A percentile compares a stretch with the other conserved stretches of the same genome.
phyloP scores from a whole-genome alignment of 2,329 filamentous ascomycete species.

The Cordyceps sp. region DNA sequence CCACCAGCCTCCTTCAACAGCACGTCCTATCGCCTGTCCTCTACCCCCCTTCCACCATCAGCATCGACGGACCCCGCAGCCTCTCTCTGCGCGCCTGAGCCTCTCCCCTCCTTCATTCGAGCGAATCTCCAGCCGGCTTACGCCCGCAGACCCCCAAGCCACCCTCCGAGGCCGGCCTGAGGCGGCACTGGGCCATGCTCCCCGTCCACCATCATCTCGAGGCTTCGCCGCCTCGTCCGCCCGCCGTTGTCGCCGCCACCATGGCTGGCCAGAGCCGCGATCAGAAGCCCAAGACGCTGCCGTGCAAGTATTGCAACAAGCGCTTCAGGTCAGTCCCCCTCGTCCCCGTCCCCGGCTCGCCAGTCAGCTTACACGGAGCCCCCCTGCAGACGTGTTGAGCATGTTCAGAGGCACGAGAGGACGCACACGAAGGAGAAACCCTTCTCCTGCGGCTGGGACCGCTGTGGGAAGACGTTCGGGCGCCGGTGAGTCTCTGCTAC shows the following conservation, averaged over 20 bases:
- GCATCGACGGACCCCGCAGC: no score
- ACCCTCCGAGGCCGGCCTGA: no score
- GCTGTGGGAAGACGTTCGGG: constrained; percentile 46
- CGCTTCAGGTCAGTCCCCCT: constrained; percentile 35
- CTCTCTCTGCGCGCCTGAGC: no score
- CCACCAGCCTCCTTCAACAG: no score
- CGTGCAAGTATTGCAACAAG: constrained; percentile 47
- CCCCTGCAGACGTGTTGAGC: constrained; percentile 38
- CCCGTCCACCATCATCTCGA: constrained; percentile 37
- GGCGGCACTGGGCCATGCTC: constrained; percentile 35
- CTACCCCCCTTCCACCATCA: no score
- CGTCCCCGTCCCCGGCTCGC: constrained; percentile 1
- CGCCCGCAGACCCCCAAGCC: no score
- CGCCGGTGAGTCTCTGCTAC: constrained; percentile 45
- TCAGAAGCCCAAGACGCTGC: constrained; percentile 44
- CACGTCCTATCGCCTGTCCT: no score
- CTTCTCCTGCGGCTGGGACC: constrained; percentile 40
- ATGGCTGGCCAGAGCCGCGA: constrained; percentile 35
- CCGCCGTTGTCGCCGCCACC: constrained; percentile 22
- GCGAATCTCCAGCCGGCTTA: no score
- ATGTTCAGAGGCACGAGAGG: constrained; percentile 46
- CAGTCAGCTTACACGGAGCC: constrained; percentile 6
- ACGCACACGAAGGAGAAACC: constrained; percentile 51
- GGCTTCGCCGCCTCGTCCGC: constrained; percentile 18
- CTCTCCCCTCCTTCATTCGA: no score